phyloP scores from a whole-genome alignment of 2,329 filamentous ascomycete genomes.

The Hymenoscyphus salicellus region DNA sequence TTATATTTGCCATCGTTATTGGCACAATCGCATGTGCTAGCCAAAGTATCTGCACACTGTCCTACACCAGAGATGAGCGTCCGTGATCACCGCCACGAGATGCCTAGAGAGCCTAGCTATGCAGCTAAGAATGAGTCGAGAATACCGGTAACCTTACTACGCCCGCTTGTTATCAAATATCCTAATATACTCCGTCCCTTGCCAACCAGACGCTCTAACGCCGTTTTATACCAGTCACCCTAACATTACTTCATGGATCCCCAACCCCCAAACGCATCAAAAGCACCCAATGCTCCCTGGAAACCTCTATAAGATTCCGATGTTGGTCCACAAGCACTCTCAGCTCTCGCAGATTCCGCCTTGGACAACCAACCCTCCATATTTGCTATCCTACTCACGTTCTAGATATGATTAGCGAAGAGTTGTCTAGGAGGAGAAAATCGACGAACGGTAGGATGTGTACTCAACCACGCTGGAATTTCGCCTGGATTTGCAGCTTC shows the following conservation, averaged over 20 bases:
- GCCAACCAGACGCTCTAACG: not conserved
- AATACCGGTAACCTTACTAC: not conserved
- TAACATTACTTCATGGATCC: conserved; percentile 3
- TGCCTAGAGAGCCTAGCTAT: not conserved
- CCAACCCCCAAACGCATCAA: conserved; percentile 4
- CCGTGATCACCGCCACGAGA: not conserved
- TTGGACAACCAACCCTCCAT: conserved; percentile 62
- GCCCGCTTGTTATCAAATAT: not conserved
- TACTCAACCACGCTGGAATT: conserved; percentile 69
- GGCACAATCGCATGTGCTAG: too few relatives aligned
- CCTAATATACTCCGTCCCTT: not conserved
- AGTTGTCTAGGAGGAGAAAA: not conserved
- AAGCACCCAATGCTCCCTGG: conserved; percentile 3
- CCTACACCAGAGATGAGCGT: not conserved
- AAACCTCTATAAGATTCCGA: not conserved
- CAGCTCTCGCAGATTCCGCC: conserved; percentile 51
- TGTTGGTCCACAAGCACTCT: conserved; percentile 49
- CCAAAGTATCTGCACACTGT: not conserved
- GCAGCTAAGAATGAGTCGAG: not conserved
- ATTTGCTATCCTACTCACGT: conserved; percentile 61
- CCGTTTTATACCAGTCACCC: not conserved
- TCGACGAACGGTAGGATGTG: conserved; percentile 66
- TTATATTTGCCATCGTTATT: not conserved
- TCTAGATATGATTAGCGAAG: conserved; percentile 39
- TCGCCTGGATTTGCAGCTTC: conserved; percentile 49